A percentile compares a stretch with the other conserved stretches of the same genome.
phyloP scores from a whole-genome alignment of 208 protist species.

The Acanthamoeba triangularis region DNA sequence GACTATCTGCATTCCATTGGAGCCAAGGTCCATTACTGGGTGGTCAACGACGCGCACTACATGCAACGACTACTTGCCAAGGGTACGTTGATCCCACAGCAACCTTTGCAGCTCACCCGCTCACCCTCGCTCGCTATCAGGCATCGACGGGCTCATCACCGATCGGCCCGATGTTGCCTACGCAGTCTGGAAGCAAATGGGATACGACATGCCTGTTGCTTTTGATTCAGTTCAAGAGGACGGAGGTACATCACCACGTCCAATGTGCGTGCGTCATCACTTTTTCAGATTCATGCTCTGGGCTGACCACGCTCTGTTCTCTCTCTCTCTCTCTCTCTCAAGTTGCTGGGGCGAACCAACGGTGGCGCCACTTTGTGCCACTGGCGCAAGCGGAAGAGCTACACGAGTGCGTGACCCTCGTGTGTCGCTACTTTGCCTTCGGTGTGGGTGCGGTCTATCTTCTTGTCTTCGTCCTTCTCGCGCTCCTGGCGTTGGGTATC shows the following conservation, averaged over 20 bases:
- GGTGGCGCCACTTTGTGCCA: slow-evolving; percentile 10
- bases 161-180: slow-evolving; percentile 6
- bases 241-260: too few relatives aligned
- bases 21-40: slow-evolving; percentile 20
- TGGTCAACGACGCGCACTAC: slow-evolving; percentile 28
- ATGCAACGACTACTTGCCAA: not conserved
- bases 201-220: not conserved
- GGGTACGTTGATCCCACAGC: not conserved
- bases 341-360: not conserved
- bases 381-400: slow-evolving; percentile 22
- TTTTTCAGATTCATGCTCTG: not conserved
- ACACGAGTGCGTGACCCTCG: slow-evolving; percentile 11
- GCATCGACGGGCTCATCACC: slow-evolving; percentile 29
- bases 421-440: slow-evolving; percentile 42
- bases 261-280: not conserved
- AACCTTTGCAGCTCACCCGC: too few relatives aligned
- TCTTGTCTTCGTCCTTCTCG: not conserved
- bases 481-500: not conserved
- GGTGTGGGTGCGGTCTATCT: not conserved
- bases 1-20: slow-evolving; percentile 6
- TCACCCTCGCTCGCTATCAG: not conserved
- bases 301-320: too few relatives aligned
- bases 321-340: too few relatives aligned
- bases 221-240: not conserved
- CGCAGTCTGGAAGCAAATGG: not conserved